These are phyloP conservation scores for Herpetomonas tarakana DNA, from an alignment of 208 protist genomes.

Conservation along the genomic window DNA sequence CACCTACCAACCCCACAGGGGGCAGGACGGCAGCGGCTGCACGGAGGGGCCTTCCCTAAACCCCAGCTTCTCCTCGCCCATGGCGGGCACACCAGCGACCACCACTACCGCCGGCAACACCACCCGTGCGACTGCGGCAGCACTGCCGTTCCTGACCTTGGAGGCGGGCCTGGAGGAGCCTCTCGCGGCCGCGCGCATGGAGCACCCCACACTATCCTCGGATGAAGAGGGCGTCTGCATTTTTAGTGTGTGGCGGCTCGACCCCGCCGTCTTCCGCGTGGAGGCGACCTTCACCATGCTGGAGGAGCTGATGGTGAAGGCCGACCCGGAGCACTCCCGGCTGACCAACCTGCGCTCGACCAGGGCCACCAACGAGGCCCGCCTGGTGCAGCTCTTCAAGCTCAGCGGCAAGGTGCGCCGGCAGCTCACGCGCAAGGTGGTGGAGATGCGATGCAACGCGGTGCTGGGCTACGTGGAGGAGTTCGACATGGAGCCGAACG, in stretches of 20 bases:
- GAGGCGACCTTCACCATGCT: conserved; percentile 83
- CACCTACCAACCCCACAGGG: too few species aligned
- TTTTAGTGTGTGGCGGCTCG: conserved; percentile 80
- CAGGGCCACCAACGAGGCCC: conserved; percentile 77
- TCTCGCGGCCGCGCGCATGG: conserved; percentile 39
- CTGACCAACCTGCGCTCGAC: conserved; percentile 82
- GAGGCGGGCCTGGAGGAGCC: conserved; percentile 44
- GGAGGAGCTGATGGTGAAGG: conserved; percentile 89
- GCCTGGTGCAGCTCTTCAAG: conserved; percentile 87
- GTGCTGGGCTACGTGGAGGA: conserved; percentile 87
- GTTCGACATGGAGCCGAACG: conserved; percentile 88
- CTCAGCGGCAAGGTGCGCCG: conserved; percentile 89
- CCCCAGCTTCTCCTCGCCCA: too few species aligned
- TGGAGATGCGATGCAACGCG: conserved; percentile 88
- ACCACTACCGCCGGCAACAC: too few species aligned
- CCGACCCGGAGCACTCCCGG: conserved; percentile 87
- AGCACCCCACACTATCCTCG: conserved; percentile 73
- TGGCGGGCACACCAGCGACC: too few species aligned
- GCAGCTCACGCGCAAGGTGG: conserved; percentile 85
- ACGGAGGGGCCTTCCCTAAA: too few species aligned
- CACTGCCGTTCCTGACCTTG: conserved; percentile 20
- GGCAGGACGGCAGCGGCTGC: too few species aligned
- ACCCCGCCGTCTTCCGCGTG: conserved; percentile 83
- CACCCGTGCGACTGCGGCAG: too few species aligned
- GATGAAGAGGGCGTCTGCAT: conserved; percentile 86